phyloP scores from a whole-genome alignment of 306 rosid genomes.

The Hippophae tibetana region DNA sequence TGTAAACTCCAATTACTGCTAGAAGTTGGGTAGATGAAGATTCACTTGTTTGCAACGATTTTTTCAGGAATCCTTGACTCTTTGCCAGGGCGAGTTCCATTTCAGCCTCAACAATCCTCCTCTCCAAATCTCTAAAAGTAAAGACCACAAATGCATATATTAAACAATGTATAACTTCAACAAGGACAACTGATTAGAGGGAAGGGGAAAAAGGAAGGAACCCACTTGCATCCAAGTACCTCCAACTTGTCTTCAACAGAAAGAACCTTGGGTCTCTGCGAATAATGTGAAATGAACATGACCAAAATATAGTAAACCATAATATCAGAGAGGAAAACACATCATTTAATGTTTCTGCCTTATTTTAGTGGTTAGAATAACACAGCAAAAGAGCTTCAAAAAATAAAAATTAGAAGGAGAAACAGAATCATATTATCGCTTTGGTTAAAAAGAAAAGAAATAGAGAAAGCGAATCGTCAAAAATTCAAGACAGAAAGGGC shows the following conservation, averaged over 20 bases:
- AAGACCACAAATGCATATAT: constrained; percentile 1
- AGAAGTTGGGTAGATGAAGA: constrained; percentile 59
- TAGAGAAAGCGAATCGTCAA: no score
- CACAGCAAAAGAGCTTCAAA: not conserved
- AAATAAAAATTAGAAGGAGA: no score
- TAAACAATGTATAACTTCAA: constrained; percentile 5
- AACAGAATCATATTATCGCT: no score
- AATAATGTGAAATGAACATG: constrained; percentile 3
- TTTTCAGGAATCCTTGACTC: constrained; percentile 92
- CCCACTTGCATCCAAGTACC: constrained; percentile 85
- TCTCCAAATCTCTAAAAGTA: constrained; percentile 64
- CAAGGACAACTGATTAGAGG: not conserved
- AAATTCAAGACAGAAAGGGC: no score
- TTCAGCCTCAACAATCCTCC: constrained; percentile 91
- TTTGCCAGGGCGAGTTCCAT: constrained; percentile 87
- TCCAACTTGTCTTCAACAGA: constrained; percentile 79
- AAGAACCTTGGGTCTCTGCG: constrained; percentile 73
- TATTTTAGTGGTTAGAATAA: not conserved
- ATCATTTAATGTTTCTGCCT: not conserved
- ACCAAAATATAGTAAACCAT: not conserved
- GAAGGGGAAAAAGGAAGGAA: not conserved
- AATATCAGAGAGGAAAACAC: not conserved
- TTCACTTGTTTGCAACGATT: constrained; percentile 24
- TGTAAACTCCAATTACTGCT: constrained; percentile 91
- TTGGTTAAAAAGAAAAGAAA: no score